Percentiles rank a stretch among this genome's conserved stretches.
phyloP scores from a whole-genome alignment of 331 rosid genomes.

The Arachis monticola region DNA sequence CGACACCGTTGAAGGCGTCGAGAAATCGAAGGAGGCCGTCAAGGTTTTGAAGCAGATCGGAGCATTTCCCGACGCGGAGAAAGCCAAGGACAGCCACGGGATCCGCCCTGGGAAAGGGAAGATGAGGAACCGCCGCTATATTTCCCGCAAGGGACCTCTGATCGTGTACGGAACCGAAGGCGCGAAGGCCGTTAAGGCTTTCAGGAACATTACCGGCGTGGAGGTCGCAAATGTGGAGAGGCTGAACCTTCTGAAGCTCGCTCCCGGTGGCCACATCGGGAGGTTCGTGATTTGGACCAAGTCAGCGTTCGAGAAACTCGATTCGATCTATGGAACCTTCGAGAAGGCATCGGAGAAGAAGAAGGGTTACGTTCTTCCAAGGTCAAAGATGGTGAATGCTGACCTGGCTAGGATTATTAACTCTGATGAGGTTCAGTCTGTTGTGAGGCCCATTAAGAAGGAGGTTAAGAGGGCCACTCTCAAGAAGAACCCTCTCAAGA shows the following conservation, averaged over 20 bases:
- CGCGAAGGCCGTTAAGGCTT: slow-evolving; percentile 68
- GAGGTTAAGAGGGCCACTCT: no score
- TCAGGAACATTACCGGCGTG: slow-evolving; percentile 69
- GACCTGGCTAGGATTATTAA: no score
- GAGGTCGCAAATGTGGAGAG: slow-evolving; percentile 57
- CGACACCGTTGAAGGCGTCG: slow-evolving; percentile 66
- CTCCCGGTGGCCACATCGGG: slow-evolving; percentile 62
- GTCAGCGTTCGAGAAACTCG: slow-evolving; percentile 75
- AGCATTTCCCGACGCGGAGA: slow-evolving; percentile 66
- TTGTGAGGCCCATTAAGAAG: no score
- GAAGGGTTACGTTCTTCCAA: slow-evolving; percentile 61
- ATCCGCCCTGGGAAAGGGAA: slow-evolving; percentile 77
- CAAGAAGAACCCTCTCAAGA: no score
- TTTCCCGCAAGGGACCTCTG: slow-evolving; percentile 67
- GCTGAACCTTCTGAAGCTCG: no score
- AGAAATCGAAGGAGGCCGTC: slow-evolving; percentile 64
- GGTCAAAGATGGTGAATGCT: no score
- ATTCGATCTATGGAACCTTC: slow-evolving; percentile 73
- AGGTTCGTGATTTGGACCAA: slow-evolving; percentile 83
- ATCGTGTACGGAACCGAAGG: slow-evolving; percentile 74
- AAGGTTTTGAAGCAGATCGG: slow-evolving; percentile 66
- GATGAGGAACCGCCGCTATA: slow-evolving; percentile 69
- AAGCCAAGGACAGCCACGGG: slow-evolving; percentile 65
- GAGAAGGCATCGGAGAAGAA: slow-evolving; percentile 74
- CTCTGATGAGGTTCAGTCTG: no score